Percentiles rank a stretch among this genome's conserved stretches.
These are phyloP conservation scores for Pseudogymnoascus sp. DNA, from an alignment of 2,329 filamentous ascomycete species.

Conservation along the genomic window DNA sequence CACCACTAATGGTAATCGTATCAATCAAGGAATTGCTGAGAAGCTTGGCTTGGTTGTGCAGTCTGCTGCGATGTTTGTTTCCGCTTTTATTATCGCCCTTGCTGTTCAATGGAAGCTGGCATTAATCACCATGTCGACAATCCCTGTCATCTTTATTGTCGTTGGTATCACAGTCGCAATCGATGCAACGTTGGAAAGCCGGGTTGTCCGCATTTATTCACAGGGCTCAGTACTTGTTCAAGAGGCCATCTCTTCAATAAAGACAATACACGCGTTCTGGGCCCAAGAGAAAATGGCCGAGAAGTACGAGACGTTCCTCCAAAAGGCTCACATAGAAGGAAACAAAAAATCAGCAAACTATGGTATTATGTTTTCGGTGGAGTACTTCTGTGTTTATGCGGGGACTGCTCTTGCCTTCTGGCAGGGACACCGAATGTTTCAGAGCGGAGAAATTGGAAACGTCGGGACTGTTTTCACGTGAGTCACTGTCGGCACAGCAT, in stretches of 20 bases:
- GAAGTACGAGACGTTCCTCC: slow-evolving; percentile 36
- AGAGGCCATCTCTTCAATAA: slow-evolving; percentile 40
- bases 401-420: slow-evolving; percentile 44
- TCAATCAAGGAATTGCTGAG: slow-evolving; percentile 35
- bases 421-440: slow-evolving; percentile 41
- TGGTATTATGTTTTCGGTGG: slow-evolving; percentile 35
- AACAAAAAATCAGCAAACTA: slow-evolving; percentile 37
- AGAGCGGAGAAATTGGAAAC: slow-evolving; percentile 36
- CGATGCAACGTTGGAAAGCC: slow-evolving; percentile 36
- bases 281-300: slow-evolving; percentile 35
- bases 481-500: slow-evolving; percentile 16
- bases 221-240: slow-evolving; percentile 39
- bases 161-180: slow-evolving; percentile 31
- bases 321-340: slow-evolving; percentile 32
- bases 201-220: slow-evolving; percentile 37
- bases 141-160: slow-evolving; percentile 36
- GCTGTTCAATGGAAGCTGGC: slow-evolving; percentile 33
- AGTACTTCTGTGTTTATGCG: slow-evolving; percentile 41
- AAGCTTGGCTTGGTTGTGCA: slow-evolving; percentile 37
- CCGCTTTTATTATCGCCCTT: slow-evolving; percentile 31
- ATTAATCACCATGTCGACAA: slow-evolving; percentile 36
- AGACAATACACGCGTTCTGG: slow-evolving; percentile 44
- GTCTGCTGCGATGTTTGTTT: slow-evolving; percentile 31
- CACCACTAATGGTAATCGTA: slow-evolving; percentile 39
- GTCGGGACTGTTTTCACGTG: slow-evolving; percentile 40